Evolutionary conservation across 257 asterid genomes (phyloP), one percentile per base, ranked within the genome.

Genomic region (Mitragyna speciosa): DNA sequence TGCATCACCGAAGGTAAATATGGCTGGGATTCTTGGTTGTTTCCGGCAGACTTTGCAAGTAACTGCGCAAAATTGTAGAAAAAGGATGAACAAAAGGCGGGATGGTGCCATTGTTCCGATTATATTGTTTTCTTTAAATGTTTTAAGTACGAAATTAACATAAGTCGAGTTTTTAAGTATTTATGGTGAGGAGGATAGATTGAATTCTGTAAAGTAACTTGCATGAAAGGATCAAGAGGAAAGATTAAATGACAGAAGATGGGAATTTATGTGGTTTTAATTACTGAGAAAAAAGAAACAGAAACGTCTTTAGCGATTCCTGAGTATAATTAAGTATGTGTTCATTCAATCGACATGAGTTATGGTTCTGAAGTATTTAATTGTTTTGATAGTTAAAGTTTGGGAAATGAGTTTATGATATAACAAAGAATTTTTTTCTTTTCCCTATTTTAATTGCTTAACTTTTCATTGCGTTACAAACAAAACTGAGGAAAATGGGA

Each of bases 1-100:
- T 41, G 82, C 64, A 58, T 83, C 87, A 12, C 87, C 82, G 24
- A 83, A 83, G 5, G 79, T 54, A 47, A 78, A 75, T 22, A 75
- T 36, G 51, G 83, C 79, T 6, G 72, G 70, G 30, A 77, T 70
- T 7, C 19, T 64, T 70, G 83, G 6, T 17, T 67, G 31, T 12
- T 31, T 45, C 41, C 45, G 68, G 80, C 75, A 54, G 73, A 3
- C 19, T 48, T 41, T 70, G 33, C 12, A 6, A 9, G 69, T 72
- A 22, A 47, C 70, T 36, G 69, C 22, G 52, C 30, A 61, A 43
- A 83, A 1, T 45, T 56, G 68, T 17, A 79, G 48, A 0, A 68
- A 22, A 12, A 73, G 22, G 48, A 56, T 47, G 36, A 74, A 51
- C 45, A 73, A 45, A 56, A 76, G 10, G 64, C 41, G 1, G 15